Conservation (phyloP, 176 grass and related monocot species). For the Dendrocalamus sinicus region DNA sequence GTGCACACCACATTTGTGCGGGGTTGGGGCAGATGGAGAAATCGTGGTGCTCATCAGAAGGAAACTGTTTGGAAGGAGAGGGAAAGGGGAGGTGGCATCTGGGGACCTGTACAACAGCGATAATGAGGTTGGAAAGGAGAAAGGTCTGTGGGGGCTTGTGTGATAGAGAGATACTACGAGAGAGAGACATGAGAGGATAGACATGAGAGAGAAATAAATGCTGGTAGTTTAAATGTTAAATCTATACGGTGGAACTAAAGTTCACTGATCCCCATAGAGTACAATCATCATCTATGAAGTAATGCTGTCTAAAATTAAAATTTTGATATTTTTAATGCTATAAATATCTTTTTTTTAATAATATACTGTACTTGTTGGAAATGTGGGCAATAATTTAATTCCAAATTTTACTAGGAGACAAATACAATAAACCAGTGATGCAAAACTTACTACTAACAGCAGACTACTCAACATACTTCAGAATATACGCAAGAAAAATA, state of each 20-base stretch:
- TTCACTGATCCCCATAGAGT: not conserved
- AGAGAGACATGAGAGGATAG: constrained; percentile 4
- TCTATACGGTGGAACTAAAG: not conserved
- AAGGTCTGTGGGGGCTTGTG: constrained; percentile 29
- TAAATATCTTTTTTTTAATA: not conserved
- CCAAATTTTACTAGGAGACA: no score
- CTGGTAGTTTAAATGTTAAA: constrained; percentile 27
- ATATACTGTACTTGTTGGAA: no score
- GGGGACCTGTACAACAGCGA: constrained; percentile 20
- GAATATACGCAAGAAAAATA: no score
- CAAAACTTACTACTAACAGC: no score
- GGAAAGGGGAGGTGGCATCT: not conserved
- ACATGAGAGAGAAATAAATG: not conserved
- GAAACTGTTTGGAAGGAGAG: not conserved
- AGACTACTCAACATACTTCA: no score
- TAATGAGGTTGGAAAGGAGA: constrained; percentile 19
- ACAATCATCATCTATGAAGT: not conserved
- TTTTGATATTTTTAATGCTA: not conserved
- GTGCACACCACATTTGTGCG: not conserved
- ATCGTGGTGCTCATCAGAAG: not conserved
- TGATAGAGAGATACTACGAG: constrained; percentile 21
- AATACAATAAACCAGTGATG: no score
- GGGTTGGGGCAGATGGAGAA: constrained; percentile 12
- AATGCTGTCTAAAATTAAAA: not conserved
- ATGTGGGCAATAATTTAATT: no score